These are phyloP conservation scores for Neurospora sp. DNA, from an alignment of 495 filamentous ascomycete species.

Conservation along the genomic window DNA sequence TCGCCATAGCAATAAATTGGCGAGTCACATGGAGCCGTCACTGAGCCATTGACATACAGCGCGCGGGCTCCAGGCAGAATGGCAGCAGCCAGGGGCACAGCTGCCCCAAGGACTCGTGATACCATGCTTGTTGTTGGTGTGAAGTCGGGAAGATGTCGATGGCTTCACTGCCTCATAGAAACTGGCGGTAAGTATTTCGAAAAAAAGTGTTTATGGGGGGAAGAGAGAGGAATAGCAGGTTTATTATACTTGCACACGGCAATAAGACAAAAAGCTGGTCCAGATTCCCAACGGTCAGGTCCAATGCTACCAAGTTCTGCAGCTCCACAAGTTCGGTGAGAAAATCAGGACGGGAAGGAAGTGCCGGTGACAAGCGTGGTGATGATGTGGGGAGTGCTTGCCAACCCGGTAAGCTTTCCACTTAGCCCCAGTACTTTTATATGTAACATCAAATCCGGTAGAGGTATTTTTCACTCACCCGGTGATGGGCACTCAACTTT, in stretches of 20 bases:
- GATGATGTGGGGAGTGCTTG: not conserved
- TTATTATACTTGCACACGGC: not conserved
- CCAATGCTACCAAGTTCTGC: not conserved
- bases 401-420: not conserved
- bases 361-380: not conserved
- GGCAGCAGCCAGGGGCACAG: slow-evolving; percentile 13
- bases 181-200: too few relatives aligned
- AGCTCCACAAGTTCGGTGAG: not conserved
- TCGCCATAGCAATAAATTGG: slow-evolving; percentile 41
- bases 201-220: not conserved
- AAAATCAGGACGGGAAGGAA: not conserved
- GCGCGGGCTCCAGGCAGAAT: slow-evolving; percentile 15
- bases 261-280: not conserved
- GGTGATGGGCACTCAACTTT: not conserved
- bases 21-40: slow-evolving; percentile 38
- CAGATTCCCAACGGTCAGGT: not conserved
- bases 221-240: not conserved
- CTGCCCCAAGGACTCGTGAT: slow-evolving; percentile 8
- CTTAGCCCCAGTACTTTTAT: not conserved
- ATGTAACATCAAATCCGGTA: not conserved
- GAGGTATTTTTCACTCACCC: not conserved
- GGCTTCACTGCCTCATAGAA: not conserved
- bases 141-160: not conserved
- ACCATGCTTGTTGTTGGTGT: slow-evolving; percentile 5
- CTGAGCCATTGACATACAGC: slow-evolving; percentile 37